Conservation (phyloP, 225 moss, liverwort and hornwort genomes). For the Antitrichia curtipendula region DNA sequence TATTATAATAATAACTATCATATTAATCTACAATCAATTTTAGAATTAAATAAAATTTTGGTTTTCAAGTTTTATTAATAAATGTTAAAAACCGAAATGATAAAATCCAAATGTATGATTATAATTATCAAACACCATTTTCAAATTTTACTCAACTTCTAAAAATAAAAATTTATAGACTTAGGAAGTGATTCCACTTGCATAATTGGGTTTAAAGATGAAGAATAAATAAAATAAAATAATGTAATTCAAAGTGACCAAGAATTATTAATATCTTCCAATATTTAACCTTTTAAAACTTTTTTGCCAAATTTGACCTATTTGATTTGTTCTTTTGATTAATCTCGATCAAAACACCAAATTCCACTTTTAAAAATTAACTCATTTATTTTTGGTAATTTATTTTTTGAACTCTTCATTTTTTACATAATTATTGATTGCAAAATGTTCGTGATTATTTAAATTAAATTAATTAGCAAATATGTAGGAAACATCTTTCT, state of each 20-base stretch:
- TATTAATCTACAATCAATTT: background rate
- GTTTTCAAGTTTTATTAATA: background rate
- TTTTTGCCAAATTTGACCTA: background rate
- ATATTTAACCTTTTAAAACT: background rate
- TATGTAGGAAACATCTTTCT: too few species aligned
- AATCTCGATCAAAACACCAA: background rate
- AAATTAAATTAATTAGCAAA: too few species aligned
- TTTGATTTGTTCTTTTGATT: background rate
- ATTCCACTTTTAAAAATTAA: background rate
- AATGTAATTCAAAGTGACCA: fast-evolving
- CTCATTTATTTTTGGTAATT: background rate
- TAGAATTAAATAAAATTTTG: background rate
- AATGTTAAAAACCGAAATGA: background rate
- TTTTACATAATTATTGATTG: background rate
- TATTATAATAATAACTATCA: background rate
- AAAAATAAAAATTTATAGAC: background rate
- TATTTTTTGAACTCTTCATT: background rate
- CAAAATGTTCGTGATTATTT: background rate
- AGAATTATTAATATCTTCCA: too few species aligned
- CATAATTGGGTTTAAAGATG: background rate
- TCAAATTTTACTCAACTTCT: background rate
- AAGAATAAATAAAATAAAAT: too few species aligned
- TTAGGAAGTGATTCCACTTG: fast-evolving
- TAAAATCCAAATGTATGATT: background rate
- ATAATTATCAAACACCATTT: background rate